Base-by-base conservation (phyloP, 75 land plant genomes). In the Pseudotsuga menziesii region DNA sequence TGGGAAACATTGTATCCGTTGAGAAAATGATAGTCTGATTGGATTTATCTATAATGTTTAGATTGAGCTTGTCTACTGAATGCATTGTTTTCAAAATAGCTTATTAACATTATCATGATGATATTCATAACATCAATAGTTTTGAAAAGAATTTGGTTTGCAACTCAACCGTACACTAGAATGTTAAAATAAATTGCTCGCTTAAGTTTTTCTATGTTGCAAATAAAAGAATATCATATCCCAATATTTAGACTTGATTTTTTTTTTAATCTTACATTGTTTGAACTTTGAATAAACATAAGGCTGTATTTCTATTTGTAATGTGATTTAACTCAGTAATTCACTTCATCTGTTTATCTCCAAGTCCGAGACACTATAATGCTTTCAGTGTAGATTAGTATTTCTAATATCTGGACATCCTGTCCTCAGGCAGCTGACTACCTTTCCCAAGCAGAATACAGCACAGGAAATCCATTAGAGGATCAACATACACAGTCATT, bases 361-460 rank as follows among this genome's bases (percentile, higher is more conserved):
- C 29, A 61, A 61, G 64, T 61, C 27, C 0, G 29, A 61, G 63
- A 2, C 27, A 25, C 27, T 61, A 6, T 13, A 26, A 25, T 26
- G 29, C 32, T 25, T 61, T 13, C 29, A 26, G 15, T 12, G 14
- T 13, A 61, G 29, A 61, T 61, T 61, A 4, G 4, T 61, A 26
- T 25, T 61, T 61, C 64, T 61, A 20, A 20, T 39, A 36, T 16
- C 0, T 72, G 73, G 36, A 35, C 48, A 20, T 39, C 12, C 8
- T 72, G 12, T 35, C 67, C 62, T 35, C 79, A 92, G 95, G 98
- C 98, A 52, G 75, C 92, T 57, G 85, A 89, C 78, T 96, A 88
- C 64, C 73, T 96, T 60, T 81, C 91, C 23, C 86, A 92, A 69
- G 99, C 99, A 14, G 99, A 96, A 58, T 96, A 96, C 75, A 85